These are phyloP conservation scores for Tillandsia fasciculata DNA, from an alignment of 176 grass and related monocot genomes.

Conservation along the genomic window DNA sequence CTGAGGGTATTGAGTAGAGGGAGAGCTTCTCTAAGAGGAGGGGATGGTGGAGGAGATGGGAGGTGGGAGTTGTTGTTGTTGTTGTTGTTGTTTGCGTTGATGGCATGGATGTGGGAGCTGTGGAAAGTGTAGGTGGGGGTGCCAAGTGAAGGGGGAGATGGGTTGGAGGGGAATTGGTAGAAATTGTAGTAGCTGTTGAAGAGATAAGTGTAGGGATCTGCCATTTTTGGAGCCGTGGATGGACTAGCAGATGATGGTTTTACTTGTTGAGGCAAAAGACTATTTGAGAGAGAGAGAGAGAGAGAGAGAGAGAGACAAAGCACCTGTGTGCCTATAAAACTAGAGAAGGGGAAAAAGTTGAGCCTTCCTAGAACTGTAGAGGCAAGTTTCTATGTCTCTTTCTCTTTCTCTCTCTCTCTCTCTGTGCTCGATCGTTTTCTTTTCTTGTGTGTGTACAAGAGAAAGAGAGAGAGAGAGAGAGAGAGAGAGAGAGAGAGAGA, in stretches of 20 bases:
- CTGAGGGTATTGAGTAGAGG: conserved; percentile 63
- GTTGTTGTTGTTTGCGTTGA: neutral
- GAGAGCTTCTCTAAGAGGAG: conserved; percentile 71
- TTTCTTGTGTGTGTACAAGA: too few relatives aligned
- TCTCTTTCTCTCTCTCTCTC: neutral
- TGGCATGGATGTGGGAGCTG: conserved; percentile 18
- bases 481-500: conserved; percentile 10
- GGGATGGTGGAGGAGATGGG: conserved; percentile 36
- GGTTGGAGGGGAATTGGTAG: conserved; percentile 34
- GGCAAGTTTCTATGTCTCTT: neutral
- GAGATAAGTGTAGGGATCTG: conserved; percentile 77
- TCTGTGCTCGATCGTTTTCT: too few relatives aligned
- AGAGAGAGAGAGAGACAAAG: conserved; percentile 4
- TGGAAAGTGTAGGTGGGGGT: conserved; percentile 23
- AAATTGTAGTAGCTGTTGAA: conserved; percentile 54
- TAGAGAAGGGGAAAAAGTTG: conserved; percentile 16
- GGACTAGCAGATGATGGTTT: conserved; percentile 11
- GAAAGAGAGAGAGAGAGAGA: too few relatives aligned
- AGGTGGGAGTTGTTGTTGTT: conserved; percentile 18
- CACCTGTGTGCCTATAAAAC: conserved; percentile 1
- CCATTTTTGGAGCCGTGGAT: conserved; percentile 40
- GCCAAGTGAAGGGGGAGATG: conserved; percentile 16
- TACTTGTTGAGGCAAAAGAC: conserved; percentile 41
- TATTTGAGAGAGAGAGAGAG: conserved; percentile 10
- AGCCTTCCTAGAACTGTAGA: neutral